Conservation (phyloP, 116 monocot genomes). For the Trichopus zeylanicus region DNA sequence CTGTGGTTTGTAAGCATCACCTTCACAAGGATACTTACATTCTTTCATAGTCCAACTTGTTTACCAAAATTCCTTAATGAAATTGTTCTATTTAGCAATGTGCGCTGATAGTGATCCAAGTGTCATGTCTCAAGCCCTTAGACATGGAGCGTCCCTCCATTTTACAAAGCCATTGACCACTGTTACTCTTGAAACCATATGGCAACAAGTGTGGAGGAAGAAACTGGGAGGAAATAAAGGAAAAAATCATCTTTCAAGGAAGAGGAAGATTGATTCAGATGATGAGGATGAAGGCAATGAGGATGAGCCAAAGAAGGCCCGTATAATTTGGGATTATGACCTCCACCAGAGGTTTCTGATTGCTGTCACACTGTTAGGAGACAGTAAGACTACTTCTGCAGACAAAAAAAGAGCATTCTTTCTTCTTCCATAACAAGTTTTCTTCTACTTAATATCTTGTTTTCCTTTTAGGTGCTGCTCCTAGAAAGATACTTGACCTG, state of each 20-base stretch:
- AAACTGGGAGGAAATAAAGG: not conserved
- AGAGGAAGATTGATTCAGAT: not conserved
- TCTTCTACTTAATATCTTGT: not conserved
- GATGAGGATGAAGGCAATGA: not conserved
- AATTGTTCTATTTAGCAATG: too few relatives aligned
- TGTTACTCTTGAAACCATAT: slow-evolving; percentile 9
- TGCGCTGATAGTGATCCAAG: slow-evolving; percentile 2
- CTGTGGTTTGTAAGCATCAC: slow-evolving; percentile 4
- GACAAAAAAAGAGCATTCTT: not conserved
- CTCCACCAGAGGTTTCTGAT: slow-evolving; percentile 23
- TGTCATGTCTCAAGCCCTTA: slow-evolving; percentile 7
- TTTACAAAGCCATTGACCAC: slow-evolving; percentile 15
- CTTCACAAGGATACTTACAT: not conserved
- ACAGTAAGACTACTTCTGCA: not conserved
- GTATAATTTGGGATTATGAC: slow-evolving; percentile 13
- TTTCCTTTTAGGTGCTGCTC: slow-evolving; percentile 3
- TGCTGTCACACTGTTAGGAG: slow-evolving; percentile 12
- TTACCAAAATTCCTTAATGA: too few relatives aligned
- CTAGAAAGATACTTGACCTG: slow-evolving; percentile 12
- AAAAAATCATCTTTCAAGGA: not conserved
- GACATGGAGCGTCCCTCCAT: slow-evolving; percentile 13
- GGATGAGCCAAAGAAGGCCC: not conserved
- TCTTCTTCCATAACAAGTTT: not conserved
- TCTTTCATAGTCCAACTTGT: not conserved
- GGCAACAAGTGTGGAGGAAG: slow-evolving; percentile 16